phyloP scores from a whole-genome alignment of 2,329 filamentous ascomycete genomes.

The Aureobasidium uvarum region DNA sequence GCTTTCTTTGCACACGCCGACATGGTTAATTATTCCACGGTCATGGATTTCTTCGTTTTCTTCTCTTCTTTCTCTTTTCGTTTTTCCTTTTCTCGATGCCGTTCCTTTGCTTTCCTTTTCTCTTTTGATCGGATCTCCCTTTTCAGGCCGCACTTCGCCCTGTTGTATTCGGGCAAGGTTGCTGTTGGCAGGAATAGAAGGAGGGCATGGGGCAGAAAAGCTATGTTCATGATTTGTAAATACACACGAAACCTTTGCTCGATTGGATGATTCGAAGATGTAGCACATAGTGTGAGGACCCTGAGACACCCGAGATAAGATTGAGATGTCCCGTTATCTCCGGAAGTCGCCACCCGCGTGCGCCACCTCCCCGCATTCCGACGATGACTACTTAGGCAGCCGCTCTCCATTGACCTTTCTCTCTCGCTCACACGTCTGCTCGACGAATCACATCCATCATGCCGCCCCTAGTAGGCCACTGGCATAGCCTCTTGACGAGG shows the following conservation, averaged over 20 bases:
- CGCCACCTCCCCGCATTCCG: slow-evolving; percentile 3
- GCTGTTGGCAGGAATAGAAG: slow-evolving; percentile 22
- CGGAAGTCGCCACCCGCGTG: slow-evolving; percentile 7
- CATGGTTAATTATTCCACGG: slow-evolving; percentile 10
- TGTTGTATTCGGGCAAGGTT: slow-evolving; percentile 14
- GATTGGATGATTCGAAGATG: background rate
- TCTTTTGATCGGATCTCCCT: background rate
- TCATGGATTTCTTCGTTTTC: background rate
- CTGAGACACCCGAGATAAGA: slow-evolving; percentile 1
- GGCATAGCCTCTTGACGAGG: slow-evolving; percentile 40
- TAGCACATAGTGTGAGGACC: background rate
- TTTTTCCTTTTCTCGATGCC: background rate
- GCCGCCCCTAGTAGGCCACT: slow-evolving; percentile 40
- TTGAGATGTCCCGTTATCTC: background rate
- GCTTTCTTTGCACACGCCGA: slow-evolving; percentile 22
- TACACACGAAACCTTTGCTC: slow-evolving; percentile 19
- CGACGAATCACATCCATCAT: slow-evolving; percentile 32
- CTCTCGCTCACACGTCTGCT: background rate
- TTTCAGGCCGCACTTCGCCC: slow-evolving; percentile 5
- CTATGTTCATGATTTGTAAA: slow-evolving; percentile 23
- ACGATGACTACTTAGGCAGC: slow-evolving; percentile 9
- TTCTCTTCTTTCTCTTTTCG: background rate
- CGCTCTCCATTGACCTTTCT: slow-evolving; percentile 6
- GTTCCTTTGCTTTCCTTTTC: background rate
- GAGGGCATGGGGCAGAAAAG: slow-evolving; percentile 13